These are phyloP conservation scores for Penicillium aurantiogriseum DNA, from an alignment of 2,329 filamentous ascomycete species.

Conservation along the genomic window DNA sequence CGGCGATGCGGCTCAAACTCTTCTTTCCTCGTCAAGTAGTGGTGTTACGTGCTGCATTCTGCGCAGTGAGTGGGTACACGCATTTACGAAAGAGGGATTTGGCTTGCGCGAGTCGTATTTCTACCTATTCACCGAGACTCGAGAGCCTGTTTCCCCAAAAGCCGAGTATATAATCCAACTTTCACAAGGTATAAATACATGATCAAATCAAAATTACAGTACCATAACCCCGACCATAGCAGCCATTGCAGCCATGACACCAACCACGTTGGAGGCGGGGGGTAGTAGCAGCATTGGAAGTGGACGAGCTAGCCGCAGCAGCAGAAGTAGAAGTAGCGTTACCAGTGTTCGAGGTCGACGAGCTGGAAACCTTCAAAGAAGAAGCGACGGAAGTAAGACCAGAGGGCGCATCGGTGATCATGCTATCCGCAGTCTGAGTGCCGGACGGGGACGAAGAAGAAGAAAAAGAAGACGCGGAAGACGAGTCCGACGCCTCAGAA, in stretches of 20 bases:
- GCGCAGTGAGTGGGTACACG: constrained; percentile 26
- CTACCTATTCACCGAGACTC: background rate
- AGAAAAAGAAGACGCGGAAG: background rate
- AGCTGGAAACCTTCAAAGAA: constrained; percentile 13
- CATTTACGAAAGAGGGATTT: background rate
- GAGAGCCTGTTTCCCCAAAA: background rate
- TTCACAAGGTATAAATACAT: background rate
- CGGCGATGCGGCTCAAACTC: constrained; percentile 50
- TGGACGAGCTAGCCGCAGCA: constrained; percentile 4
- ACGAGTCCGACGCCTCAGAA: background rate
- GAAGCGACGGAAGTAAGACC: background rate
- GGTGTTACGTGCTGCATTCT: background rate
- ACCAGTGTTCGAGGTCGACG: background rate
- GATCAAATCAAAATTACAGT: constrained; percentile 8
- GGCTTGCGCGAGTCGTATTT: background rate
- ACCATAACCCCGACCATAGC: constrained; percentile 14
- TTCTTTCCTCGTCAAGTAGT: background rate
- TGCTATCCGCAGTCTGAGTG: background rate
- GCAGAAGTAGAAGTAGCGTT: constrained; percentile 10
- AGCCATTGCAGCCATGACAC: constrained; percentile 13
- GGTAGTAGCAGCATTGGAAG: constrained; percentile 12
- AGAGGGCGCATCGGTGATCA: constrained; percentile 11
- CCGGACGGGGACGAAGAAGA: background rate
- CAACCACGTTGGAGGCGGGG: constrained; percentile 11
- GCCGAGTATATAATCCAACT: background rate